A percentile compares a stretch with the other conserved stretches of the same genome.
Conservation (phyloP, 148 eudicot genomes). For the Vaccinium vitisidaea region DNA sequence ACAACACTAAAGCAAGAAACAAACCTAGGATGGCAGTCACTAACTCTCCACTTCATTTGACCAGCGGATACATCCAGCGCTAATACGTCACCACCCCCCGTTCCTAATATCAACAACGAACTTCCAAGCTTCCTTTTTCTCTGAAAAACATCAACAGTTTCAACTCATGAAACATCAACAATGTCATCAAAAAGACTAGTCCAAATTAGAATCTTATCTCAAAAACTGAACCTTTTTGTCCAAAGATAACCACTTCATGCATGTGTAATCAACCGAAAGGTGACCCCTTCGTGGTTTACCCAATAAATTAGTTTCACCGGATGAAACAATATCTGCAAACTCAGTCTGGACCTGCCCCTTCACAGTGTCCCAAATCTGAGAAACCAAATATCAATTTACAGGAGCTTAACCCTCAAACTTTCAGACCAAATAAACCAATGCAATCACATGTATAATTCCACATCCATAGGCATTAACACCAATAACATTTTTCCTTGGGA, state of each 20-base stretch:
- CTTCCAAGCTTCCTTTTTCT: conserved; percentile 78
- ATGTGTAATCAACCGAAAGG: conserved; percentile 89
- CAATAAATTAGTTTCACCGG: conserved; percentile 40
- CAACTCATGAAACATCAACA: neutral
- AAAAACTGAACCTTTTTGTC: conserved; percentile 56
- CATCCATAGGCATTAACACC: neutral
- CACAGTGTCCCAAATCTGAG: conserved; percentile 85
- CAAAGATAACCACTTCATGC: conserved; percentile 86
- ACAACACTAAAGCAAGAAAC: conserved; percentile 20
- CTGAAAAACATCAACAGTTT: conserved; percentile 33
- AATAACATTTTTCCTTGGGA: no score
- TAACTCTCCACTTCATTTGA: conserved; percentile 84
- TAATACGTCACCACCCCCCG: conserved; percentile 86
- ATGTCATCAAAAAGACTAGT: conserved; percentile 1
- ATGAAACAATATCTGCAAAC: conserved; percentile 52
- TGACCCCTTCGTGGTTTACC: conserved; percentile 67
- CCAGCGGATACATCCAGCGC: conserved; percentile 85
- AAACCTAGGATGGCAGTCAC: conserved; percentile 95
- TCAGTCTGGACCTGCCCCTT: conserved; percentile 86
- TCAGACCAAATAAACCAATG: neutral
- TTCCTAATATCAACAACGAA: conserved; percentile 75
- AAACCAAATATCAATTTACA: conserved; percentile 14
- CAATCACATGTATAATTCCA: neutral
- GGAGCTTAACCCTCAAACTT: neutral
- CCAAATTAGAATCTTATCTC: neutral